A percentile compares a stretch with the other conserved stretches of the same genome.
These are phyloP conservation scores for Myriangium duriaei DNA, from an alignment of 2,329 filamentous ascomycete genomes.

Conservation along the genomic window DNA sequence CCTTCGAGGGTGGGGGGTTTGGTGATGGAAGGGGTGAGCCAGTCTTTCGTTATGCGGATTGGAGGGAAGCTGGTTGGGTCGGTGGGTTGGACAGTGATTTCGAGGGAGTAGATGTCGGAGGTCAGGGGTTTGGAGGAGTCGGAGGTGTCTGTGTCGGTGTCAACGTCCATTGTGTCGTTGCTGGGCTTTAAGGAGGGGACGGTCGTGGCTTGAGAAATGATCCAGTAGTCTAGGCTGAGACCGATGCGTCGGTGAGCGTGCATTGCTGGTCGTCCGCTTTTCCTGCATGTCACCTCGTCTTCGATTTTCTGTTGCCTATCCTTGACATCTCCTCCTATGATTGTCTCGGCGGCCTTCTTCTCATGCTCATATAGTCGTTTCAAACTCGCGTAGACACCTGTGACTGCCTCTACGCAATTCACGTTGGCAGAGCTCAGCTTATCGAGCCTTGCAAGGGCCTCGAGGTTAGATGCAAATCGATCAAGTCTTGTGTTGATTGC, in stretches of 20 bases:
- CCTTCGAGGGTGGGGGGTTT: constrained; percentile 33
- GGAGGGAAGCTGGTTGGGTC: constrained; percentile 41
- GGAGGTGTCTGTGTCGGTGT: constrained; percentile 17
- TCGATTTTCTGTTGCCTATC: constrained; percentile 38
- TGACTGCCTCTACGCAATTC: constrained; percentile 66
- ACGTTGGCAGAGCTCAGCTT: constrained; percentile 57
- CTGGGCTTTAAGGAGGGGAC: not conserved
- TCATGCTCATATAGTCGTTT: constrained; percentile 61
- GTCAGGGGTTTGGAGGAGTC: not conserved
- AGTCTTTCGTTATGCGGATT: constrained; percentile 58
- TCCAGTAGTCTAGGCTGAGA: constrained; percentile 67
- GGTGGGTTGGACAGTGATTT: constrained; percentile 49
- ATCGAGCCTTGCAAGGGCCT: constrained; percentile 56
- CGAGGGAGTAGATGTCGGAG: constrained; percentile 48
- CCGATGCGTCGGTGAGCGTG: constrained; percentile 56
- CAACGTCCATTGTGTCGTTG: constrained; percentile 26
- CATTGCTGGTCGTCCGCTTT: constrained; percentile 58
- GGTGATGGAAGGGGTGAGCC: constrained; percentile 57
- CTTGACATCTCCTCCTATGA: constrained; percentile 38
- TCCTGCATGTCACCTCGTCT: constrained; percentile 52
- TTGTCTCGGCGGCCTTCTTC: constrained; percentile 33
- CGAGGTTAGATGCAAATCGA: constrained; percentile 58
- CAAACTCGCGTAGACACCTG: constrained; percentile 59
- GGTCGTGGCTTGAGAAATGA: constrained; percentile 23
- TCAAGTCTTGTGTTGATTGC: constrained; percentile 59